Percentiles rank a stretch among this genome's conserved stretches.
Evolutionary conservation across 768 basidiomycete species (phyloP).

Genomic region (Psilocybe cubensis): DNA sequence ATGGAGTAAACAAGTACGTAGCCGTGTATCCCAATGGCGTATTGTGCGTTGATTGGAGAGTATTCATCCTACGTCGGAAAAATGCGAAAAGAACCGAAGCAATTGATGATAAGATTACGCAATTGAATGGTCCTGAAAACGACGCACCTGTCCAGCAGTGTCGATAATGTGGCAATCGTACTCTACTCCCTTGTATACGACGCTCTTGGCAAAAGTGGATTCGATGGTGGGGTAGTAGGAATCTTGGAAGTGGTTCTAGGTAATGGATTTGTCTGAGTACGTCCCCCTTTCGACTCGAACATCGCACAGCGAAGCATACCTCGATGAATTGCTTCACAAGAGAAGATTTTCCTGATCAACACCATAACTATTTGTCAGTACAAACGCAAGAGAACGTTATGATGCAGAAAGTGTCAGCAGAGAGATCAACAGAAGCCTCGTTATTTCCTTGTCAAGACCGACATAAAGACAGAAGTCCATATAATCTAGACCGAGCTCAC

Average conservation of each 20-base stretch:
- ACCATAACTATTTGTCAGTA: constrained; percentile 1
- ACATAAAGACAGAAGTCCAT: background rate
- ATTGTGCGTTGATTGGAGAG: constrained; percentile 89
- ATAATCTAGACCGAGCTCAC: constrained; percentile 48
- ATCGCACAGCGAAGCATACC: constrained; percentile 22
- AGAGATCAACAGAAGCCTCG: background rate
- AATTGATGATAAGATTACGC: background rate
- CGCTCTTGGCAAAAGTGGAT: constrained; percentile 81
- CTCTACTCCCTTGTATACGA: constrained; percentile 86
- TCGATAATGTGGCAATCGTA: constrained; percentile 98
- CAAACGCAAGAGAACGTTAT: no score
- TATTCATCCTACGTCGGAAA: constrained; percentile 75
- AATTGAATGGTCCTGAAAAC: constrained; percentile 3
- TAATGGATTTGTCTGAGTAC: background rate
- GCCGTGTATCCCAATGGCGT: constrained; percentile 96
- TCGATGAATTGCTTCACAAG: constrained; percentile 94
- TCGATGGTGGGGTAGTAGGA: constrained; percentile 97
- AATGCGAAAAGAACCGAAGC: background rate
- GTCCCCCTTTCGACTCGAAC: background rate
- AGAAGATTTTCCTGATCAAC: constrained; percentile 84
- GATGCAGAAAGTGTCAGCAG: background rate
- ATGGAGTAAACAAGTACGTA: constrained; percentile 97
- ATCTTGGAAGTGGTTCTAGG: constrained; percentile 80
- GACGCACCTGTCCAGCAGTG: constrained; percentile 90
- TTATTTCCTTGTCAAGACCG: background rate